These are phyloP conservation scores for Mycena alexandri DNA, from an alignment of 768 basidiomycete genomes.

Conservation along the genomic window DNA sequence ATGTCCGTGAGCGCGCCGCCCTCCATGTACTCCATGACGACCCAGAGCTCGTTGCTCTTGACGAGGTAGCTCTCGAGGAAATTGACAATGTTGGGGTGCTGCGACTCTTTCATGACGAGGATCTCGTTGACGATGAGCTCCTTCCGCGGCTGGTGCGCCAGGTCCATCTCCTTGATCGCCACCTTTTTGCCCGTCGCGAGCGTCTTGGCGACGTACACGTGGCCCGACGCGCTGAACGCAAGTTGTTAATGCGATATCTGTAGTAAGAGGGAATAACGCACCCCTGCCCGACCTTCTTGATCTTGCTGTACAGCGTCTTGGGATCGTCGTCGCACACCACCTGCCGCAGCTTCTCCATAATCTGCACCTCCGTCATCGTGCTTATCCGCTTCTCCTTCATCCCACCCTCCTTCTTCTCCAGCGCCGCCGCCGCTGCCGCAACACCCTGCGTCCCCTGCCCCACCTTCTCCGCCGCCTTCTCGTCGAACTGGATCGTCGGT, in stretches of 20 bases:
- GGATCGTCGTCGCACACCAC: slow-evolving; percentile 93
- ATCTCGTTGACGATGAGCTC: slow-evolving; percentile 99
- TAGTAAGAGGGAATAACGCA: slow-evolving; percentile 56
- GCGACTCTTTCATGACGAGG: slow-evolving; percentile 98
- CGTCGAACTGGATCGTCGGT: slow-evolving; percentile 64
- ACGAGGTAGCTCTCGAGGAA: slow-evolving; percentile 93
- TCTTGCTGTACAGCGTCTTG: slow-evolving; percentile 91
- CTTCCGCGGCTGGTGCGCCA: slow-evolving; percentile 94
- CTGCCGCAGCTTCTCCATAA: slow-evolving; percentile 95
- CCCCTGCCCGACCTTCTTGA: slow-evolving; percentile 99
- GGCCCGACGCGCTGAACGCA: slow-evolving; percentile 86
- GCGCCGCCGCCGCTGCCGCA: slow-evolving; percentile 78
- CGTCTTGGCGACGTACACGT: slow-evolving; percentile 97
- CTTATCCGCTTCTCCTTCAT: slow-evolving; percentile 90
- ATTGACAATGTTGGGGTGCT: slow-evolving; percentile 97
- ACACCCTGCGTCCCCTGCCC: slow-evolving; percentile 48
- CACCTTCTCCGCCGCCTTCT: slow-evolving; percentile 61
- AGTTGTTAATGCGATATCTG: slow-evolving; percentile 27
- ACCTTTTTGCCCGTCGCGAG: slow-evolving; percentile 88
- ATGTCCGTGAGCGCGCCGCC: slow-evolving; percentile 97
- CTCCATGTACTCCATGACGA: slow-evolving; percentile 99
- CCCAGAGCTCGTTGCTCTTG: slow-evolving; percentile 92
- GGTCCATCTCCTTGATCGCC: slow-evolving; percentile 98
- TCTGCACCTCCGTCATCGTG: slow-evolving; percentile 97
- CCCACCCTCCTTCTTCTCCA: slow-evolving; percentile 71